These are phyloP conservation scores for Vinca minor DNA, from an alignment of 257 asterid species.

Conservation along the genomic window DNA sequence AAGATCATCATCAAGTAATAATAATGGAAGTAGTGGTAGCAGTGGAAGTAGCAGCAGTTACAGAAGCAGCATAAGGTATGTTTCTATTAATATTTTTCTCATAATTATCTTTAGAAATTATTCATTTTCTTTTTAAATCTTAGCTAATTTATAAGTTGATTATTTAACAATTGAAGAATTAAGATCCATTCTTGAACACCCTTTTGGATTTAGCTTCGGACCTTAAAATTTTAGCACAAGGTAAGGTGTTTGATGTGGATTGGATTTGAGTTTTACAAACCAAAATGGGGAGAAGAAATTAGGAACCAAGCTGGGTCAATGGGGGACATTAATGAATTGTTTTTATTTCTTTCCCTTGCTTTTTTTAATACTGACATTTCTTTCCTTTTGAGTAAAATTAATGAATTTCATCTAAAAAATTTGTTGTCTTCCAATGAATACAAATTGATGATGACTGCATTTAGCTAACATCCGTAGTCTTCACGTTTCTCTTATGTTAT, in stretches of 20 bases:
- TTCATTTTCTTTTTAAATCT: neutral
- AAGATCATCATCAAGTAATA: conserved; percentile 27
- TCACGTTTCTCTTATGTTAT: neutral
- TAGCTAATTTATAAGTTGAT: neutral
- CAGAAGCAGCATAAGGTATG: conserved; percentile 16
- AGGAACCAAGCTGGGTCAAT: neutral
- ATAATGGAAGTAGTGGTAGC: conserved; percentile 24
- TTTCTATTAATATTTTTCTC: neutral
- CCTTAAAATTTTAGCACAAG: neutral
- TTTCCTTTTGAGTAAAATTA: neutral
- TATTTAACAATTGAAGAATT: neutral
- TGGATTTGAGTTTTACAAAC: neutral
- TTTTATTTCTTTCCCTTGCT: too few species aligned
- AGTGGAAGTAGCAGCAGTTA: conserved; percentile 17
- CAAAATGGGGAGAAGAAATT: neutral
- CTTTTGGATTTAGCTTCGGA: neutral
- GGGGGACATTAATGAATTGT: neutral
- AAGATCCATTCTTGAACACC: neutral
- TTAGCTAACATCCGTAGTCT: neutral
- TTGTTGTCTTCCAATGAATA: neutral
- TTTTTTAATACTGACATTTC: neutral
- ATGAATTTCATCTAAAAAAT: neutral
- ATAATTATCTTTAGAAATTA: neutral
- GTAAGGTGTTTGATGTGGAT: neutral
- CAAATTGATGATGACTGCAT: neutral